A percentile compares a stretch with the other conserved stretches of the same genome.
Conservation (phyloP, 306 rosid species). For the Ceratonia siliqua region DNA sequence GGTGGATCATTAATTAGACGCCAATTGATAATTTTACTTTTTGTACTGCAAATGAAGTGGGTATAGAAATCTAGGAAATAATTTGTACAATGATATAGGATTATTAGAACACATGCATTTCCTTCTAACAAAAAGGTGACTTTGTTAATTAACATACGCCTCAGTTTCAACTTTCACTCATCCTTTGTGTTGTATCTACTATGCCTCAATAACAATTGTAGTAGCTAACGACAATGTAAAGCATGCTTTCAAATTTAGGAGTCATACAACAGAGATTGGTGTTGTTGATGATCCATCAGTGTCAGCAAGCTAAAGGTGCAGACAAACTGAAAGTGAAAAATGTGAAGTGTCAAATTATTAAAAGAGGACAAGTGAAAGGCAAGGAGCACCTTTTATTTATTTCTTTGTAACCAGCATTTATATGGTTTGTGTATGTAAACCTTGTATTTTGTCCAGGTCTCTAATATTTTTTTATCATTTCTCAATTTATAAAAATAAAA, state of each 20-base stretch:
- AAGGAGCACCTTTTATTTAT: too few species aligned
- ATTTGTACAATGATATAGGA: not conserved
- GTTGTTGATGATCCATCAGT: conserved; percentile 92
- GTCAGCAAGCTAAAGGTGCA: conserved; percentile 71
- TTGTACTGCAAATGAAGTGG: not conserved
- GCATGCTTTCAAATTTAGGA: conserved; percentile 89
- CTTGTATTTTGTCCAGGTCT: too few species aligned
- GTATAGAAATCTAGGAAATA: not conserved
- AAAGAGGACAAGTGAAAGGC: conserved; percentile 26
- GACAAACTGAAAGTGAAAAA: conserved; percentile 19
- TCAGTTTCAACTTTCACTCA: conserved; percentile 20
- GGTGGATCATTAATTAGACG: not conserved
- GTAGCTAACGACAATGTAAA: not conserved
- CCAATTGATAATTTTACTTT: not conserved
- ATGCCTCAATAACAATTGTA: too few species aligned
- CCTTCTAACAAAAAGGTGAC: not conserved
- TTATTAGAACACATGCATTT: not conserved
- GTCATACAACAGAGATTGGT: conserved; percentile 81
- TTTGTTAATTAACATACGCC: not conserved
- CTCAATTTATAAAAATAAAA: too few species aligned
- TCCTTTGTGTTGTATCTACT: too few species aligned
- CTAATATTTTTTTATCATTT: too few species aligned
- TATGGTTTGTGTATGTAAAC: too few species aligned
- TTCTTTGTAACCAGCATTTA: too few species aligned
- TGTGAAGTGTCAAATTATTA: not conserved